Evolutionary conservation across 305 asterid species (phyloP).

Genomic region (Ruellia speciosa): DNA sequence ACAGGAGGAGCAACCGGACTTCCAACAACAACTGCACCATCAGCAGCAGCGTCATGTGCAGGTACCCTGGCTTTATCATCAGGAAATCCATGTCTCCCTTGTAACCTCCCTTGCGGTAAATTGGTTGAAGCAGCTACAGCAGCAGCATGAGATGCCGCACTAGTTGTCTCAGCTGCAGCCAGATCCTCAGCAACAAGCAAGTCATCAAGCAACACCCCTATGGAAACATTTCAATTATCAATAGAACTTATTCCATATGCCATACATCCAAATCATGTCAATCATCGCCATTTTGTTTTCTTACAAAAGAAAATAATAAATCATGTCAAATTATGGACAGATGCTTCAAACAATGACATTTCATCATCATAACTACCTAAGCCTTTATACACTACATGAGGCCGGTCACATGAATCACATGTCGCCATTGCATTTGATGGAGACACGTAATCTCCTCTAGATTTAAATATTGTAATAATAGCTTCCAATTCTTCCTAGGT

Average conservation of each 20-base stretch:
- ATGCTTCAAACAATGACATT: no score
- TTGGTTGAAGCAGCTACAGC: slow-evolving; percentile 79
- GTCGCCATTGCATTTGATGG: no score
- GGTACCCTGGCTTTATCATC: slow-evolving; percentile 60
- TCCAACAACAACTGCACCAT: slow-evolving; percentile 91
- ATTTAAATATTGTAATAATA: no score
- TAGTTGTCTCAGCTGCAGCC: slow-evolving; percentile 94
- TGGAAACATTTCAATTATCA: slow-evolving; percentile 17
- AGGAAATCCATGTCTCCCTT: slow-evolving; percentile 59
- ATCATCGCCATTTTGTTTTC: not conserved
- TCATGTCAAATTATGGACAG: not conserved
- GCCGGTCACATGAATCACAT: no score
- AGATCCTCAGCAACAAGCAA: slow-evolving; percentile 96
- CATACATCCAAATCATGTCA: slow-evolving; percentile 4
- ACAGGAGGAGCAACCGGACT: slow-evolving; percentile 90
- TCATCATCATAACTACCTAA: slow-evolving; percentile 4
- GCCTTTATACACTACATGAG: not conserved
- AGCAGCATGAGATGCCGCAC: slow-evolving; percentile 92
- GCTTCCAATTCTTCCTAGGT: no score
- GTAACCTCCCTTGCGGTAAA: slow-evolving; percentile 54
- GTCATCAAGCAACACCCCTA: slow-evolving; percentile 92
- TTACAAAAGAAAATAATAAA: not conserved
- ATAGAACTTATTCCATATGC: slow-evolving; percentile 1
- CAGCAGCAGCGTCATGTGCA: slow-evolving; percentile 44
- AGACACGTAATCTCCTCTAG: no score